phyloP scores from a whole-genome alignment of 495 filamentous ascomycete species.

The Melanomma pulvis-pyrius region DNA sequence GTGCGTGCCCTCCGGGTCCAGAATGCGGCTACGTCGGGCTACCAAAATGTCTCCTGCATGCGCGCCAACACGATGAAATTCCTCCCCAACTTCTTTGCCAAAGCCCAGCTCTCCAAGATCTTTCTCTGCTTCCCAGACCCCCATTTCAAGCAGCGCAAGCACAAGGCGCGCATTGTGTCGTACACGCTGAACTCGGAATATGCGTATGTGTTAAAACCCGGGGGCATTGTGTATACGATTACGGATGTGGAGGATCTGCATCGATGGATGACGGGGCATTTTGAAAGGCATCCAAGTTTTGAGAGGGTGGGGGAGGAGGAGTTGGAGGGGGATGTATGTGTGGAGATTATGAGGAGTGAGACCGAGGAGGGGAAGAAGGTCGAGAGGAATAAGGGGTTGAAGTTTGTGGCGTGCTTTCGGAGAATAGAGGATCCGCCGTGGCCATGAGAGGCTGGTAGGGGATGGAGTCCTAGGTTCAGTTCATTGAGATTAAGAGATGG shows the following conservation, averaged over 20 bases:
- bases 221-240: slow-evolving; percentile 89
- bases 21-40: slow-evolving; percentile 51
- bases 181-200: slow-evolving; percentile 87
- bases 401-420: slow-evolving; percentile 84
- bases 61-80: slow-evolving; percentile 98
- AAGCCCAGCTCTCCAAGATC: slow-evolving; percentile 74
- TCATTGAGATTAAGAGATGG: background rate
- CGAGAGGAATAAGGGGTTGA: slow-evolving; percentile 80
- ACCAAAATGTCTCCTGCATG: slow-evolving; percentile 83
- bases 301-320: slow-evolving; percentile 54
- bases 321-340: slow-evolving; percentile 69
- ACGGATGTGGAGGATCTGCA: slow-evolving; percentile 96
- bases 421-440: slow-evolving; percentile 79
- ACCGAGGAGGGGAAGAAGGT: slow-evolving; percentile 99
- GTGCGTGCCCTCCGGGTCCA: slow-evolving; percentile 79
- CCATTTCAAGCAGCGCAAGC: slow-evolving; percentile 96
- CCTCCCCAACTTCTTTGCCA: slow-evolving; percentile 89
- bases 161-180: slow-evolving; percentile 94
- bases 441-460: slow-evolving; percentile 42
- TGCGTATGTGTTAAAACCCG: slow-evolving; percentile 80
- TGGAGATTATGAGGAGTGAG: slow-evolving; percentile 76
- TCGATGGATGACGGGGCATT: slow-evolving; percentile 87
- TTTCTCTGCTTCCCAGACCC: slow-evolving; percentile 99
- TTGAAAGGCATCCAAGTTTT: slow-evolving; percentile 71
- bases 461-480: background rate